phyloP scores from a whole-genome alignment of 441 rosid genomes.

The Populus trichocarpa region DNA sequence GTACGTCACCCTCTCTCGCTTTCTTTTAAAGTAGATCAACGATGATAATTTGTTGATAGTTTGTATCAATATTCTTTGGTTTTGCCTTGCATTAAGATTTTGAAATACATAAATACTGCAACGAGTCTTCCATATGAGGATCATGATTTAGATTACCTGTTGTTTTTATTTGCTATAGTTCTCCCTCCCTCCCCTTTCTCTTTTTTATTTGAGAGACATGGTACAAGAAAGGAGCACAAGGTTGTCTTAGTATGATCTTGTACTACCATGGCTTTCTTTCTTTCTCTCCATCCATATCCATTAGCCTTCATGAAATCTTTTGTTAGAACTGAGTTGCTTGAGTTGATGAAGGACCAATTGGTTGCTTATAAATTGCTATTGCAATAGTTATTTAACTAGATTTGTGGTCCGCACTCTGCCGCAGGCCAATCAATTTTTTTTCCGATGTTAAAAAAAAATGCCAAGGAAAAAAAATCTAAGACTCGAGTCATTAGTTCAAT shows the following conservation, averaged over 20 bases:
- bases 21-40: not conserved
- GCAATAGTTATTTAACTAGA: not conserved
- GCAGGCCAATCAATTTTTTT: too few relatives aligned
- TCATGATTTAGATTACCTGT: not conserved
- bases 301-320: not conserved
- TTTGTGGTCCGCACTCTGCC: not conserved
- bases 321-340: not conserved
- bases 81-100: not conserved
- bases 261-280: not conserved
- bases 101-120: not conserved
- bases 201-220: not conserved
- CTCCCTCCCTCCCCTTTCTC: not conserved
- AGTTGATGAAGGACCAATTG: not conserved
- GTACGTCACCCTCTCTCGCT: conserved; percentile 27
- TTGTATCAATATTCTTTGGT: not conserved
- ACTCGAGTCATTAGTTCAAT: too few relatives aligned
- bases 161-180: not conserved
- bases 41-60: not conserved
- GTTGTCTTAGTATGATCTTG: not conserved
- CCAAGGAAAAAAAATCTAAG: too few relatives aligned
- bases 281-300: not conserved
- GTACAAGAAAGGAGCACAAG: not conserved
- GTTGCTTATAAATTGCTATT: not conserved
- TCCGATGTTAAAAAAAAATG: too few relatives aligned
- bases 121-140: not conserved